A percentile compares a stretch with the other conserved stretches of the same genome.
Evolutionary conservation across 805 yeast species (phyloP).

Genomic region (Zygosaccharomyces kombuchaensis): DNA sequence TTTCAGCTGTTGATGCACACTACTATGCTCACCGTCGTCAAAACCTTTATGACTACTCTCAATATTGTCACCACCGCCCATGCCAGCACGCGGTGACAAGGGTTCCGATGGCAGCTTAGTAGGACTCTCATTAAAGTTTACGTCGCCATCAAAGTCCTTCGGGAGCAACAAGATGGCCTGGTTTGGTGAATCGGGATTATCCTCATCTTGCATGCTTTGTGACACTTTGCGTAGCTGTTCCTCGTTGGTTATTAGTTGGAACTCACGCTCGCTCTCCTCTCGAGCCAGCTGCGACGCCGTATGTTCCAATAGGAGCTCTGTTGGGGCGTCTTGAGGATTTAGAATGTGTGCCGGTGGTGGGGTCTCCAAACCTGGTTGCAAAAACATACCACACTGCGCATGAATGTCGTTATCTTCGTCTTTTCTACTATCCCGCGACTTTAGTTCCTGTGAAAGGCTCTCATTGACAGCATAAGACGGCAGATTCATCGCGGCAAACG

Average conservation of each 20-base stretch:
- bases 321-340: slow-evolving; percentile 4
- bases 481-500: slow-evolving; percentile 6
- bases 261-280: slow-evolving; percentile 17
- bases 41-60: neutral
- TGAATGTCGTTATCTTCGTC: slow-evolving; percentile 3
- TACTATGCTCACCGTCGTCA: neutral
- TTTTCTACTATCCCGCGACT: neutral
- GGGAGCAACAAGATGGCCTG: slow-evolving; percentile 31
- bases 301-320: slow-evolving; percentile 2
- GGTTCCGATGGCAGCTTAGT: slow-evolving; percentile 6
- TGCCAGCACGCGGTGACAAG: slow-evolving; percentile 3
- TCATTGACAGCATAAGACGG: slow-evolving; percentile 11
- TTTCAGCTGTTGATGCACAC: neutral
- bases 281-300: slow-evolving; percentile 6
- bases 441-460: slow-evolving; percentile 12
- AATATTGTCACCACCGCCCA: neutral
- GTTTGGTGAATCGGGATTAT: slow-evolving; percentile 21
- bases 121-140: slow-evolving; percentile 13
- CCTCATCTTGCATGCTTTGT: slow-evolving; percentile 16
- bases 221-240: slow-evolving; percentile 25
- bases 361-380: slow-evolving; percentile 5
- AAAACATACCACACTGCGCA: neutral
- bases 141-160: slow-evolving; percentile 22
- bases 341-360: slow-evolving; percentile 8
- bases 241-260: slow-evolving; percentile 23